phyloP scores from a whole-genome alignment of 768 basidiomycete genomes.

The Trichaptum fuscoviolaceum region DNA sequence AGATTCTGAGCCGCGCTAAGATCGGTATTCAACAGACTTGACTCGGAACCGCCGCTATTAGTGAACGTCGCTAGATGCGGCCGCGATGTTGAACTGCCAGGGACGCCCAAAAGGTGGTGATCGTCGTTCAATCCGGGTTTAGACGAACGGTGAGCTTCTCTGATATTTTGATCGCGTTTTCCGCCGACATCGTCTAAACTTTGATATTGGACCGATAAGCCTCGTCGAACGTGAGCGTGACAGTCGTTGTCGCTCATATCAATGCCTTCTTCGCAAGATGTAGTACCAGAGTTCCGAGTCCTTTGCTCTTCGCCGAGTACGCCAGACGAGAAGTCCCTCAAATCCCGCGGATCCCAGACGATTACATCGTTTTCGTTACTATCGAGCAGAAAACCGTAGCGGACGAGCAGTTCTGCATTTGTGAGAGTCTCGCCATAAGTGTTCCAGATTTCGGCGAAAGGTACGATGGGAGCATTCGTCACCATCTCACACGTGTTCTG shows the following conservation, averaged over 20 bases:
- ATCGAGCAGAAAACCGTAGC: slow-evolving; percentile 73
- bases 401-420: slow-evolving; percentile 61
- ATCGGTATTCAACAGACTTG: not conserved
- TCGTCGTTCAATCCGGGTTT: not conserved
- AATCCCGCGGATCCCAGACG: slow-evolving; percentile 1
- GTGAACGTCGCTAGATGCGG: not conserved
- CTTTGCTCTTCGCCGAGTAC: not conserved
- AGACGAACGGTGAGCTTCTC: not conserved
- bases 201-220: not conserved
- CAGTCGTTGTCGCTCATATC: no score
- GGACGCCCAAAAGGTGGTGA: not conserved
- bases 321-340: not conserved
- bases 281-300: not conserved
- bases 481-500: slow-evolving; percentile 59
- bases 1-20: not conserved
- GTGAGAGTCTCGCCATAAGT: slow-evolving; percentile 64
- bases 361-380: slow-evolving; percentile 58
- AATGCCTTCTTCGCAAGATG: not conserved
- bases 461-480: slow-evolving; percentile 43
- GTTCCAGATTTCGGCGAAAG: slow-evolving; percentile 63
- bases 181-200: not conserved
- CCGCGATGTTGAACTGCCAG: not conserved
- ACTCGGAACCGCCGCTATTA: not conserved
- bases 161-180: not conserved
- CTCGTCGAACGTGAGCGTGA: not conserved